Conservation (phyloP, 2,329 filamentous ascomycete species). For the Triangularia verruculosa region DNA sequence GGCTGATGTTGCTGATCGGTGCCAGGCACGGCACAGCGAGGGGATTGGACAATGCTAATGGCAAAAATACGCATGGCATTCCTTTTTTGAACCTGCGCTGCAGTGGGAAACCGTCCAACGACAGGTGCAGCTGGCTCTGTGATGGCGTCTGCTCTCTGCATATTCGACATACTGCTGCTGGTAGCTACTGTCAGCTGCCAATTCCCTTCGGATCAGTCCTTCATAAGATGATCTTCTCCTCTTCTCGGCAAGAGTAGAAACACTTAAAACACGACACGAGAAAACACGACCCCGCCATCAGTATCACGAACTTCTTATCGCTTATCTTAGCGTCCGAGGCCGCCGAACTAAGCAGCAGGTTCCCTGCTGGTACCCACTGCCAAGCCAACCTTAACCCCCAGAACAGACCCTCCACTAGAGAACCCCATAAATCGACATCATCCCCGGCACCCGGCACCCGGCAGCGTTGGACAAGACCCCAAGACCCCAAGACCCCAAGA, state of each 20-base stretch:
- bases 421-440: constrained; percentile 9
- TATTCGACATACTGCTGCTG: no score
- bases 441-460: background rate
- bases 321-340: constrained; percentile 21
- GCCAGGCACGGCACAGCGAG: background rate
- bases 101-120: background rate
- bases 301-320: constrained; percentile 1
- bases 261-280: background rate
- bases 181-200: background rate
- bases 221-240: background rate
- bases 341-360: constrained; percentile 11
- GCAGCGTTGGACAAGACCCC: background rate
- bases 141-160: background rate
- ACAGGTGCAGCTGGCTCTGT: background rate
- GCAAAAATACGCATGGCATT: background rate
- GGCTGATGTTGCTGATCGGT: background rate
- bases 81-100: background rate
- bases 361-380: constrained; percentile 14
- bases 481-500: no score
- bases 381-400: constrained; percentile 17
- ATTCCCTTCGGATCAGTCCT: background rate
- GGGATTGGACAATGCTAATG: background rate
- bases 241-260: background rate
- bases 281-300: background rate
- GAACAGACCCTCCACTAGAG: background rate